Conservation (phyloP, 2,329 filamentous ascomycete species). For the Calonectria crousiana region DNA sequence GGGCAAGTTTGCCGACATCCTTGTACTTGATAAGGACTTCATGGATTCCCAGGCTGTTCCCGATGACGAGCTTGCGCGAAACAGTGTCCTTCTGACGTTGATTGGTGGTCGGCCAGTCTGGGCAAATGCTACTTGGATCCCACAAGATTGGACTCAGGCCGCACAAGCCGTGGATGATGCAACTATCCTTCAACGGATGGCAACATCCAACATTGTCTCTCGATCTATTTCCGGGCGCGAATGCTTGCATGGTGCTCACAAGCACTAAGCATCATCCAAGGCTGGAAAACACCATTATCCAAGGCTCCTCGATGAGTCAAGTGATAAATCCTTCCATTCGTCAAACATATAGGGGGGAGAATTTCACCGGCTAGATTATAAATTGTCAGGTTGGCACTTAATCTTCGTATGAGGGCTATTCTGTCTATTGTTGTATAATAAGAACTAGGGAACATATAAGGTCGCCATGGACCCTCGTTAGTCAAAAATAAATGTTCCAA, state of each 20-base stretch:
- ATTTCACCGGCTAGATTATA: neutral
- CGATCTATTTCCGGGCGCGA: neutral
- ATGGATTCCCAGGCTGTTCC: conserved; percentile 34
- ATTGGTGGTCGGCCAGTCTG: conserved; percentile 34
- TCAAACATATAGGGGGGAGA: neutral
- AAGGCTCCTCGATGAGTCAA: neutral
- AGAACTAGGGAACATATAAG: too few species aligned
- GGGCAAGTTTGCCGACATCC: conserved; percentile 44
- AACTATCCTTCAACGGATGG: neutral
- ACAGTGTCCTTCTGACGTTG: conserved; percentile 43
- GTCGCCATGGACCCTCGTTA: too few species aligned
- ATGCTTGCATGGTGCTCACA: neutral
- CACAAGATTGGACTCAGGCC: neutral
- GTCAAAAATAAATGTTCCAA: too few species aligned
- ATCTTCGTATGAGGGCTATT: too few species aligned
- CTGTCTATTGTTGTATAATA: too few species aligned
- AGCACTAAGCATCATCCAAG: neutral
- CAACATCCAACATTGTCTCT: neutral
- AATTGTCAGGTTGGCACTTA: neutral
- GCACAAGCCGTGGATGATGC: neutral
- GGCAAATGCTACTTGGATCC: neutral
- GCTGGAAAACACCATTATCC: neutral
- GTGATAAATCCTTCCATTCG: neutral
- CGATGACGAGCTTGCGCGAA: conserved; percentile 38
- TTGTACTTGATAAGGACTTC: conserved; percentile 42